Evolutionary conservation across 371 early-diverging fungal genomes (phyloP), one percentile per base, ranked within the genome.

Genomic region (Rhizomucor pusillus): DNA sequence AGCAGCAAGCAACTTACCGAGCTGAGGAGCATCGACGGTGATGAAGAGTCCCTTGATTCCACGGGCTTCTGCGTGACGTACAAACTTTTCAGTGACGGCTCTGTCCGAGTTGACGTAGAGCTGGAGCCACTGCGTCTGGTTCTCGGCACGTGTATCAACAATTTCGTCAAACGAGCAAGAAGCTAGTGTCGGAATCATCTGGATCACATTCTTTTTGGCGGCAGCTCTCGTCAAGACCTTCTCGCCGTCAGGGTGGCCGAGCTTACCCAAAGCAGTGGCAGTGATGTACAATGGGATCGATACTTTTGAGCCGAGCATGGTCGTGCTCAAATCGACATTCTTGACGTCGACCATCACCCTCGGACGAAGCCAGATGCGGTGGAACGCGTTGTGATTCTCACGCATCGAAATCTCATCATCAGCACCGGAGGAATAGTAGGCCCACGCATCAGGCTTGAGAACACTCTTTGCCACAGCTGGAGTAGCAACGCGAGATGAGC

Each of bases 11-110:
- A 43, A 35, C 53, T 49, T 72, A 74, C 78, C 75, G 43, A 96
- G 74, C 58, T 86, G 81, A 3, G 97, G 97, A 0, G 95, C 90
- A 73, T 97, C 98, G 5, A 91, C 97, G 0, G 97, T 98, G 33
- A 96, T 84, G 57, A 94, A 90, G 7, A 98, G 65, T 24, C 80
- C 84, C 65, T 90, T 90, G 67, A 85, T 87, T 2, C 97, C 98
- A 9, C 80, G 75, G 20, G 57, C 65, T 59, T 96, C 94, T 6
- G 95, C 98, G 22, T 87, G 75, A 35, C 82, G 63, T 5, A 98
- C 83, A 24, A 98, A 68, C 25, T 74, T 63, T 52, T 84, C 79
- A 5, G 93, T 85, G n/a, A 90, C 74, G 2, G 63, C 59, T 19
- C 92, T 84, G 57, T 97, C 84, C 39, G 77, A 66, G 70, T 95